These are phyloP conservation scores for Backusella psychrophila DNA, from an alignment of 192 early-diverging fungal genomes.

Conservation along the genomic window DNA sequence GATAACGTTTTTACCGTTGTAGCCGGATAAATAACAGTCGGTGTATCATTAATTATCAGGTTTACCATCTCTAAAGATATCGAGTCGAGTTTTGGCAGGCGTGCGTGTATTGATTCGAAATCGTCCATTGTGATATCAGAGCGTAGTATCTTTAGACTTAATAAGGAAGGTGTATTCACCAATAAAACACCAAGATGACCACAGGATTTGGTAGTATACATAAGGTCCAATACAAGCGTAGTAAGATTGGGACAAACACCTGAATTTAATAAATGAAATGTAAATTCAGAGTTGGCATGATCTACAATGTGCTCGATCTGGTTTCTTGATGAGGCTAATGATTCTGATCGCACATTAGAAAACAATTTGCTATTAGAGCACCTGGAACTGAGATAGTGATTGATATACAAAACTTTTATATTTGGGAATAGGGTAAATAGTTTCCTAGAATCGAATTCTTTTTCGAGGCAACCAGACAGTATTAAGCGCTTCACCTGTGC, in stretches of 20 bases:
- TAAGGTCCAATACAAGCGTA: neutral
- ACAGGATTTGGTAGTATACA: neutral
- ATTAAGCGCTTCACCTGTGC: neutral
- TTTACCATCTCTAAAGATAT: neutral
- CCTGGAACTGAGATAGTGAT: neutral
- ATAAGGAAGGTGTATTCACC: slow-evolving; percentile 4
- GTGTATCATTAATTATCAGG: neutral
- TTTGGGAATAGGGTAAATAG: neutral
- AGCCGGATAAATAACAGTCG: neutral
- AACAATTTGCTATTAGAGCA: neutral
- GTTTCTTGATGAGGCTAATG: neutral
- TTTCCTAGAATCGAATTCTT: neutral
- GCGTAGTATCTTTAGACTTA: neutral
- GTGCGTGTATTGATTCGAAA: neutral
- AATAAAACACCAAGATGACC: neutral
- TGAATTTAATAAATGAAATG: slow-evolving; percentile 4
- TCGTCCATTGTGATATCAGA: slow-evolving; percentile 4
- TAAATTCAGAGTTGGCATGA: neutral
- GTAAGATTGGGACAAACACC: neutral
- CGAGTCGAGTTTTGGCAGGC: neutral
- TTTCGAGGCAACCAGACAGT: neutral
- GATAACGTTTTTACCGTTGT: neutral
- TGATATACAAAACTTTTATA: neutral
- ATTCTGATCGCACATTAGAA: neutral
- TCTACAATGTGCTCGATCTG: slow-evolving; percentile 1